These are phyloP conservation scores for Claviceps africana DNA, from an alignment of 2,329 filamentous ascomycete genomes.

Conservation along the genomic window DNA sequence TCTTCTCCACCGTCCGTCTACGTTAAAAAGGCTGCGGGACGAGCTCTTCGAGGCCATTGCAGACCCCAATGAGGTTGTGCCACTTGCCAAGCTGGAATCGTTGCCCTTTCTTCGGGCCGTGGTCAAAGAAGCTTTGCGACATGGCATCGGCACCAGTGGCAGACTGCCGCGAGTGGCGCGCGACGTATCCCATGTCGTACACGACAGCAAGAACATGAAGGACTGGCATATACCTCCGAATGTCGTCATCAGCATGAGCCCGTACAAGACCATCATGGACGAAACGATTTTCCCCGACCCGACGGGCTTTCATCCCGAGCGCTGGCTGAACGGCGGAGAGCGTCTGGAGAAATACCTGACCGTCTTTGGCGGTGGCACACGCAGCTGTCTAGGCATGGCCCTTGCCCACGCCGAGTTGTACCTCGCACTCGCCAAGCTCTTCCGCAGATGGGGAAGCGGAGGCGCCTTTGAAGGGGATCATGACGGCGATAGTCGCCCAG, in stretches of 20 bases:
- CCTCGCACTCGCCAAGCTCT: slow-evolving; percentile 22
- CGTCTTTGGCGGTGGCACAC: slow-evolving; percentile 22
- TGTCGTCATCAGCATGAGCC: slow-evolving; percentile 24
- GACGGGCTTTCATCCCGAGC: slow-evolving; percentile 20
- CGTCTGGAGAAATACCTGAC: slow-evolving; percentile 20
- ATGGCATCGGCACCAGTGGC: slow-evolving; percentile 33
- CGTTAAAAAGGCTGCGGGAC: slow-evolving; percentile 19
- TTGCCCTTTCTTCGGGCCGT: slow-evolving; percentile 35
- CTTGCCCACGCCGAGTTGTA: slow-evolving; percentile 26
- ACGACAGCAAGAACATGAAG: slow-evolving; percentile 15
- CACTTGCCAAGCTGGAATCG: slow-evolving; percentile 18
- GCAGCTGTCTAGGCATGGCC: slow-evolving; percentile 23
- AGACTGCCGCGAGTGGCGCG: slow-evolving; percentile 34
- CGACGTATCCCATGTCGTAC: slow-evolving; percentile 17
- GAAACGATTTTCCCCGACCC: slow-evolving; percentile 19
- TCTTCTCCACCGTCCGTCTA: slow-evolving; percentile 18
- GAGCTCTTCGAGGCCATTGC: slow-evolving; percentile 22
- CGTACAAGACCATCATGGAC: slow-evolving; percentile 22
- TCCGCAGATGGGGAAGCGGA: slow-evolving; percentile 23
- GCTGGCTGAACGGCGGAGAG: slow-evolving; percentile 20
- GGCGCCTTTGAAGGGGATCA: slow-evolving; percentile 17
- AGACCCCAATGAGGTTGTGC: slow-evolving; percentile 13
- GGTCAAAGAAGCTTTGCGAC: slow-evolving; percentile 35
- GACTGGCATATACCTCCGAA: slow-evolving; percentile 19
- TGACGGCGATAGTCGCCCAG: slow-evolving; percentile 18